Percentiles rank a stretch among this genome's conserved stretches.
These are phyloP conservation scores for Baeospora myosura DNA, from an alignment of 1,284 basidiomycete species.

Conservation along the genomic window DNA sequence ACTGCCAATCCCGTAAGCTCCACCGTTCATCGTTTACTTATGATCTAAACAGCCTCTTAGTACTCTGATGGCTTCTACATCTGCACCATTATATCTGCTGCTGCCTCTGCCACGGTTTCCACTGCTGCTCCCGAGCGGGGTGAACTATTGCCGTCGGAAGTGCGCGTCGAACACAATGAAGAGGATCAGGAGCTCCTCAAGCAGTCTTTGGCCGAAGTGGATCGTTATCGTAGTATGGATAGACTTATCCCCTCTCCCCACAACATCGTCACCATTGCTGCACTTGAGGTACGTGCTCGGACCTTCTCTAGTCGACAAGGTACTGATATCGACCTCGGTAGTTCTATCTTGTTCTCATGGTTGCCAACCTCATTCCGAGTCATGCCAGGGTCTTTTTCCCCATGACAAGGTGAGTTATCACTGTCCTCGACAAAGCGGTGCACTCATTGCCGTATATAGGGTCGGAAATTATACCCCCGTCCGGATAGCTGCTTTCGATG, in stretches of 20 bases:
- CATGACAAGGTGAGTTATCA: slow-evolving; percentile 70
- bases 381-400: slow-evolving; percentile 81
- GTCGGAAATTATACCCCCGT: slow-evolving; percentile 93
- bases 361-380: slow-evolving; percentile 76
- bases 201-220: slow-evolving; percentile 73
- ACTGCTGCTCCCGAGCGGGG: slow-evolving; percentile 69
- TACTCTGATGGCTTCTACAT: slow-evolving; percentile 92
- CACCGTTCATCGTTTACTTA: slow-evolving; percentile 1
- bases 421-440: slow-evolving; percentile 5
- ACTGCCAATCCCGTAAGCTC: slow-evolving; percentile 75
- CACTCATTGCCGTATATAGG: slow-evolving; percentile 40
- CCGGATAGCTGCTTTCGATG: slow-evolving; percentile 89
- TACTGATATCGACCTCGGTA: slow-evolving; percentile 23
- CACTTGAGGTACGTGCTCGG: slow-evolving; percentile 64
- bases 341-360: slow-evolving; percentile 78
- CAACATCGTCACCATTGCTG: slow-evolving; percentile 88
- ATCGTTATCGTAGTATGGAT: slow-evolving; percentile 92
- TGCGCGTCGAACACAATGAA: slow-evolving; percentile 52
- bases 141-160: slow-evolving; percentile 62
- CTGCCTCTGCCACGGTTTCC: slow-evolving; percentile 74
- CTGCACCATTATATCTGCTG: slow-evolving; percentile 77
- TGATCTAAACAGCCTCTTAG: slow-evolving; percentile 29
- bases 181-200: slow-evolving; percentile 65
- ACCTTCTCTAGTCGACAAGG: slow-evolving; percentile 6
- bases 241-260: slow-evolving; percentile 91